Conservation (phyloP, 208 protist genomes). For the Porcisia deanei region DNA sequence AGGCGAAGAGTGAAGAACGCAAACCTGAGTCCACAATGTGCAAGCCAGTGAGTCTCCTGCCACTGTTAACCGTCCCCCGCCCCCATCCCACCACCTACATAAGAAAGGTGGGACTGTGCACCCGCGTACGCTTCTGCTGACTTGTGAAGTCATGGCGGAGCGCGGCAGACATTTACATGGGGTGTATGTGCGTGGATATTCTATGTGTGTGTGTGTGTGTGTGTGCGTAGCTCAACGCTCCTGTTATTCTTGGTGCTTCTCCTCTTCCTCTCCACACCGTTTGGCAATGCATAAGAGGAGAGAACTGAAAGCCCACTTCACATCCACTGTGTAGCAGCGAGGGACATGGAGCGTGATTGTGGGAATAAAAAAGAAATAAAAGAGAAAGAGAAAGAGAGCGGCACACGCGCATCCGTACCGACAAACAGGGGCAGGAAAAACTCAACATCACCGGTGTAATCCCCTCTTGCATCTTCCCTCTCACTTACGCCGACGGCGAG, state of each 20-base stretch:
- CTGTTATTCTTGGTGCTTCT: not conserved
- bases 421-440: not conserved
- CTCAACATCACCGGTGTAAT: not conserved
- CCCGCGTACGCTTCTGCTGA: not conserved
- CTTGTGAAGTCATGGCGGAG: not conserved
- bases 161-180: not conserved
- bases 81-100: not conserved
- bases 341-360: too few species aligned
- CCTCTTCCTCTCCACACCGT: too few species aligned
- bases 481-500: slow-evolving; percentile 2
- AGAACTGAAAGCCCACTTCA: too few species aligned
- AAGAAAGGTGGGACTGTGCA: not conserved
- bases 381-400: too few species aligned
- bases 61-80: not conserved
- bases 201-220: not conserved
- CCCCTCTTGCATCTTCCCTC: not conserved
- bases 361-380: too few species aligned
- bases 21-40: not conserved
- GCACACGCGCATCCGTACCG: too few species aligned
- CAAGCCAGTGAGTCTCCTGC: not conserved
- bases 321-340: too few species aligned
- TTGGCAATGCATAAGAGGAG: too few species aligned
- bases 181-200: too few species aligned
- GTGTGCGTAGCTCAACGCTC: not conserved
- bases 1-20: not conserved